These are phyloP conservation scores for Suillus subluteus DNA, from an alignment of 768 basidiomycete species.

Conservation along the genomic window DNA sequence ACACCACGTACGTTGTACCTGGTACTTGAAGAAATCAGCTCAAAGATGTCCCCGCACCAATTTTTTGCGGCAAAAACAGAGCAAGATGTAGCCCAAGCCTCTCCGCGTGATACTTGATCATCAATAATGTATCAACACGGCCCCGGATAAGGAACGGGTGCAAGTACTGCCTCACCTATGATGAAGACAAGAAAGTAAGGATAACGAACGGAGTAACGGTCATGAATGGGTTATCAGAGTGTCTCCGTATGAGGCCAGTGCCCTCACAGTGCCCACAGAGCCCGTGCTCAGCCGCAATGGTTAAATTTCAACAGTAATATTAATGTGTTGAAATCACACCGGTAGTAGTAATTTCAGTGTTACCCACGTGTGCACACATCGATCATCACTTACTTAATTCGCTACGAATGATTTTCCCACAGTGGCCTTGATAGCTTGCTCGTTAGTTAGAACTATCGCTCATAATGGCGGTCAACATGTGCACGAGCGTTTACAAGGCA, in stretches of 20 bases:
- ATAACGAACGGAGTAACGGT: slow-evolving; percentile 9
- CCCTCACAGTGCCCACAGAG: slow-evolving; percentile 27
- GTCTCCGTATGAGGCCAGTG: background rate
- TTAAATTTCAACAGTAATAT: background rate
- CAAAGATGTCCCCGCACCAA: slow-evolving; percentile 8
- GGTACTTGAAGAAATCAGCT: background rate
- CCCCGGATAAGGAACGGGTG: slow-evolving; percentile 7
- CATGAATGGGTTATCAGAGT: slow-evolving; percentile 16
- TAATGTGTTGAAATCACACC: slow-evolving; percentile 11
- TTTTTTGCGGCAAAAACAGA: background rate
- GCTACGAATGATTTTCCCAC: background rate
- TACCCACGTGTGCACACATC: background rate
- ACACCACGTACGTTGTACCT: background rate
- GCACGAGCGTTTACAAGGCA: background rate
- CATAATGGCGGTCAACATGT: background rate
- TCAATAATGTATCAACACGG: slow-evolving; percentile 9
- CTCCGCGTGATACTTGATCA: slow-evolving; percentile 1
- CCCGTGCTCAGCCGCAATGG: background rate
- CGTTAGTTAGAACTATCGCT: too few relatives aligned
- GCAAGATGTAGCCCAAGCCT: slow-evolving; percentile 5
- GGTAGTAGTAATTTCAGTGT: background rate
- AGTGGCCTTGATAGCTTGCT: background rate
- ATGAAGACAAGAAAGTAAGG: slow-evolving; percentile 10
- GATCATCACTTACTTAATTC: background rate
- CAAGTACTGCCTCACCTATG: slow-evolving; percentile 12